phyloP scores from a whole-genome alignment of 164 flowering plant species.

The Vitis cinerea region DNA sequence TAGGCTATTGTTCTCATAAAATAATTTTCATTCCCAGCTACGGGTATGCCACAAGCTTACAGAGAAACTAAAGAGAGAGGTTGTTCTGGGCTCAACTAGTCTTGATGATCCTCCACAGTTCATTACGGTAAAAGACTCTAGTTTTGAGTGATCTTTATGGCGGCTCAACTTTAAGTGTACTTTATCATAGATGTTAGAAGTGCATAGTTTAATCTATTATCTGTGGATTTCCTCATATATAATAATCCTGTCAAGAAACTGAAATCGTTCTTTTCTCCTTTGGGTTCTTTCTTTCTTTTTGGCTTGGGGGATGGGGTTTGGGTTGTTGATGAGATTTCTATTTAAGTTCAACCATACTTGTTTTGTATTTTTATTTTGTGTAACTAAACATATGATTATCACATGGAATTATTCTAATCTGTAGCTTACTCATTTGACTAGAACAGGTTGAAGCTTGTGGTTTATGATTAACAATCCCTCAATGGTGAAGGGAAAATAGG shows the following conservation, averaged over 20 bases:
- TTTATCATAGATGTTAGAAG: not conserved
- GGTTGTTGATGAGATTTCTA: too few species aligned
- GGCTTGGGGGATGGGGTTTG: too few species aligned
- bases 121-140: slow-evolving; percentile 57
- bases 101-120: slow-evolving; percentile 95
- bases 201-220: not conserved
- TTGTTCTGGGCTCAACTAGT: slow-evolving; percentile 89
- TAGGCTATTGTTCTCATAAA: slow-evolving; percentile 7
- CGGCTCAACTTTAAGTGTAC: not conserved
- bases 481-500: too few species aligned
- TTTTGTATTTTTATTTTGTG: too few species aligned
- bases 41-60: slow-evolving; percentile 90
- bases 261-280: too few species aligned
- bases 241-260: not conserved
- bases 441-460: too few species aligned
- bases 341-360: too few species aligned
- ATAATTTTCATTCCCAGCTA: slow-evolving; percentile 45
- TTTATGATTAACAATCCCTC: too few species aligned
- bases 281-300: too few species aligned
- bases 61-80: slow-evolving; percentile 71
- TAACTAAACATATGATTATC: too few species aligned
- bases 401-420: too few species aligned
- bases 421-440: too few species aligned
- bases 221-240: not conserved
- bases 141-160: not conserved